Evolutionary conservation across 2,329 filamentous ascomycete species (phyloP).

Genomic region (Sclerotinia spermophila): DNA sequence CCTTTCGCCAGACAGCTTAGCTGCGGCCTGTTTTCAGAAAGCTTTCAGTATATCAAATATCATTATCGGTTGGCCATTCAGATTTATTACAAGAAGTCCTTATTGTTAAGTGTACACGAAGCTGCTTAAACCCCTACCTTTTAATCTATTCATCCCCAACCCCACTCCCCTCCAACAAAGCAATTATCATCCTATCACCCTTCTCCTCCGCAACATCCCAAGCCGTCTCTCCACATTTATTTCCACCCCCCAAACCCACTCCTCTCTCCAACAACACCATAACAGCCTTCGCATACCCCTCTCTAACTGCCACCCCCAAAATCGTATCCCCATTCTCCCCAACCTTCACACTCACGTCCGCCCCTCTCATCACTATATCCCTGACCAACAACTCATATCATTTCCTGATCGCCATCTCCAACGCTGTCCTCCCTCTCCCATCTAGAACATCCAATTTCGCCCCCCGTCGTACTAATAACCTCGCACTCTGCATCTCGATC

Average conservation of each 20-base stretch:
- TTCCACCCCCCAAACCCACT: constrained; percentile 6
- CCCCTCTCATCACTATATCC: constrained; percentile 21
- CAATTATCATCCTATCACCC: constrained; percentile 15
- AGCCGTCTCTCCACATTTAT: constrained; percentile 23
- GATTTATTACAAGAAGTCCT: neutral
- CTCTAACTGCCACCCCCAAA: constrained; percentile 18
- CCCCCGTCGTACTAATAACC: constrained; percentile 19
- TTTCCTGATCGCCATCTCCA: constrained; percentile 18
- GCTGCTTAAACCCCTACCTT: neutral
- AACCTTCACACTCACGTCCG: constrained; percentile 20
- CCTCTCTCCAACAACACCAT: constrained; percentile 20
- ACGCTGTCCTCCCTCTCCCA: constrained; percentile 16
- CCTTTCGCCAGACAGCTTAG: neutral
- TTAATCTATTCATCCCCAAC: neutral
- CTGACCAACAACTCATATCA: constrained; percentile 22
- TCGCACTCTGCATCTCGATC: constrained; percentile 20
- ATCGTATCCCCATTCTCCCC: constrained; percentile 24
- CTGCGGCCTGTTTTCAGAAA: neutral
- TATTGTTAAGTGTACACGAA: neutral
- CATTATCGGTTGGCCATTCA: neutral
- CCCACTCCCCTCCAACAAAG: constrained; percentile 17
- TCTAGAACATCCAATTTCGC: constrained; percentile 20
- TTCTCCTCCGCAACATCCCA: constrained; percentile 27
- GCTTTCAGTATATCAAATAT: neutral
- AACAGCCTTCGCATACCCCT: constrained; percentile 21